A percentile compares a stretch with the other conserved stretches of the same genome.
Evolutionary conservation across 495 filamentous ascomycete genomes (phyloP).

Genomic region (Penicillium flavigenum): DNA sequence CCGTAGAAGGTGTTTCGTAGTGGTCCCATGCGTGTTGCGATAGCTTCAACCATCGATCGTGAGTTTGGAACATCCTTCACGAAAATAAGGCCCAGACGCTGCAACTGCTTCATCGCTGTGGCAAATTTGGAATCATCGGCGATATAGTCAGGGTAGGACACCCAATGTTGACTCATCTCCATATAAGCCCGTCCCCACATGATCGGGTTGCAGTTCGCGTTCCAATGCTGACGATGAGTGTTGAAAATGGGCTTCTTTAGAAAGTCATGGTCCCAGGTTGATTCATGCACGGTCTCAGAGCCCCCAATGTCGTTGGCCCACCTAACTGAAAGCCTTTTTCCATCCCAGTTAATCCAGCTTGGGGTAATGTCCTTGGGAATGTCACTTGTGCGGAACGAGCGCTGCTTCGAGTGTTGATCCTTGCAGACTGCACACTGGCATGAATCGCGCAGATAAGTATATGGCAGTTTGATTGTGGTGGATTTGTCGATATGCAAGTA

Average conservation of each 20-base stretch:
- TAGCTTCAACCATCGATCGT: conserved; percentile 57
- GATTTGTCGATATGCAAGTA: conserved; percentile 1
- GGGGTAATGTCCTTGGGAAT: conserved; percentile 58
- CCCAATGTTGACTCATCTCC: conserved; percentile 38
- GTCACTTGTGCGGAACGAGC: conserved; percentile 71
- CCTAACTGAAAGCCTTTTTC: conserved; percentile 50
- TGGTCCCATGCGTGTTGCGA: conserved; percentile 70
- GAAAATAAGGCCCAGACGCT: conserved; percentile 67
- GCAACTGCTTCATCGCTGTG: conserved; percentile 52
- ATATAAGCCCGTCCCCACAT: conserved; percentile 38
- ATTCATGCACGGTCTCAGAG: conserved; percentile 48
- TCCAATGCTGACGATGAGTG: conserved; percentile 9
- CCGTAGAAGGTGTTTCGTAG: conserved; percentile 87
- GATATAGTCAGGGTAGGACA: conserved; percentile 73
- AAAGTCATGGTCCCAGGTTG: conserved; percentile 39
- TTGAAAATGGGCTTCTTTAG: conserved; percentile 19
- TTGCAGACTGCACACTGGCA: conserved; percentile 73
- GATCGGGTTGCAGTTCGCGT: conserved; percentile 8
- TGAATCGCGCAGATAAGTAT: conserved; percentile 68
- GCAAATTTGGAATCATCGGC: conserved; percentile 50
- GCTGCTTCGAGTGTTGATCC: conserved; percentile 77
- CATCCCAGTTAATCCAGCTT: conserved; percentile 28
- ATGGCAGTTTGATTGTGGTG: conserved; percentile 7
- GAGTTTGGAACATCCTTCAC: conserved; percentile 68
- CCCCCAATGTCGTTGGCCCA: conserved; percentile 63